Conservation (phyloP, 768 basidiomycete species). For the Lactarius psammicola region DNA sequence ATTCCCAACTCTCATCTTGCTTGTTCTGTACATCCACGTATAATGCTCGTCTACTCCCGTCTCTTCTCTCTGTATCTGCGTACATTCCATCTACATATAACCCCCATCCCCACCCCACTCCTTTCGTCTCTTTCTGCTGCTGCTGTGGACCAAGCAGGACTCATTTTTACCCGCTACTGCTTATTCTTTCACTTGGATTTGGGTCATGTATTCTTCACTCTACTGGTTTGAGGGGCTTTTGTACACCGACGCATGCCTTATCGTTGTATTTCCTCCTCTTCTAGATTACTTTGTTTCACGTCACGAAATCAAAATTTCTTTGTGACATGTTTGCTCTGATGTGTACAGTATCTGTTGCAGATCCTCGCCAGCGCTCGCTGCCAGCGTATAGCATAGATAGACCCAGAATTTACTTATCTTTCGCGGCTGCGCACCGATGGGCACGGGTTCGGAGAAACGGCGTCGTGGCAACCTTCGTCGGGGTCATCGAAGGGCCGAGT, state of each 20-base stretch:
- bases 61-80: background rate
- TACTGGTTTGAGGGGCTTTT: slow-evolving; percentile 29
- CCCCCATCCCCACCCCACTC: background rate
- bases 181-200: background rate
- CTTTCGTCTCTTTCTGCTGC: background rate
- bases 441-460: background rate
- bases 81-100: slow-evolving; percentile 7
- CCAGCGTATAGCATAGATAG: background rate
- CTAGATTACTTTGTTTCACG: background rate
- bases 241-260: background rate
- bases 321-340: background rate
- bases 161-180: background rate
- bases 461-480: background rate
- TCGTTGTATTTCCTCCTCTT: background rate
- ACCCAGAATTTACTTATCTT: background rate
- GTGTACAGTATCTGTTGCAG: background rate
- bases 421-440: background rate
- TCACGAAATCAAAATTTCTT: background rate
- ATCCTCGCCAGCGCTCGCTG: too few species aligned
- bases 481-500: background rate
- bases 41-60: background rate
- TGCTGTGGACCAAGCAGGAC: slow-evolving; percentile 6
- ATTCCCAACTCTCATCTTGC: background rate
- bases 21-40: background rate
- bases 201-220: slow-evolving; percentile 4